Base-by-base conservation (phyloP, 1,284 basidiomycete species). In the Apiotrichum akiyoshidainum region DNA sequence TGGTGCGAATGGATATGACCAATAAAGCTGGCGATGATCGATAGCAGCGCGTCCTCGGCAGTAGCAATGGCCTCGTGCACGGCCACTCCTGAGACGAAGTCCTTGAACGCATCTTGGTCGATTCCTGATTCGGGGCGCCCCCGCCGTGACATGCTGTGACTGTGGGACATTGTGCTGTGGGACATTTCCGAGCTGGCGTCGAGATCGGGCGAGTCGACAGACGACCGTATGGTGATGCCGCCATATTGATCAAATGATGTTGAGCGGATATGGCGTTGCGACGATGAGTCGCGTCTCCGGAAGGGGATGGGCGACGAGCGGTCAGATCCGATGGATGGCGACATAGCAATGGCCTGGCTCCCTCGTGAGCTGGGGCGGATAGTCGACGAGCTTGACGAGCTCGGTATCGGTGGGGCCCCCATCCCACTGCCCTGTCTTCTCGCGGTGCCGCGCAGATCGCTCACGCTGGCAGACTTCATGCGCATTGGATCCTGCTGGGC, bases 1-100 rank as follows among this genome's bases (percentile, higher is more conserved):
- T 90, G 88, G 80, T 98, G 91, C 16, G 90, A 90, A 72, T 99
- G 94, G 1, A 92, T 89, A 70, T 97, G 93, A 1, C 94, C 94
- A 68, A 99, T 95, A 75, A 99, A 94, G 3, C 93, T 93, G 13
- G 95, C 94, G 68, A 97, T 92, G 17, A 91, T 90, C 6, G 92
- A 95, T 9, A 97, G 81, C 64, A 96, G 88, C 60, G 89, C 86
- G 70, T 95, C 92, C 73, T 95, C 91, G 12, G 90, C 89, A 54
- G 81, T 76, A 21, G 87, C 67, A 40, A 80, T 85, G 33, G 72
- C 66, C 37, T 70, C 72, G 54, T 74, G 69, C 7, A 79, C 69
- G 40, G 77, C 71, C 54, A 74, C 66, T 22, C 57, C 55, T 10
- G 34, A 49, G 9, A 48, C 16, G 51, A 59, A 65, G 16, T 57